Conservation (phyloP, 345 rosid genomes). For the Eucalyptus tenuipes region DNA sequence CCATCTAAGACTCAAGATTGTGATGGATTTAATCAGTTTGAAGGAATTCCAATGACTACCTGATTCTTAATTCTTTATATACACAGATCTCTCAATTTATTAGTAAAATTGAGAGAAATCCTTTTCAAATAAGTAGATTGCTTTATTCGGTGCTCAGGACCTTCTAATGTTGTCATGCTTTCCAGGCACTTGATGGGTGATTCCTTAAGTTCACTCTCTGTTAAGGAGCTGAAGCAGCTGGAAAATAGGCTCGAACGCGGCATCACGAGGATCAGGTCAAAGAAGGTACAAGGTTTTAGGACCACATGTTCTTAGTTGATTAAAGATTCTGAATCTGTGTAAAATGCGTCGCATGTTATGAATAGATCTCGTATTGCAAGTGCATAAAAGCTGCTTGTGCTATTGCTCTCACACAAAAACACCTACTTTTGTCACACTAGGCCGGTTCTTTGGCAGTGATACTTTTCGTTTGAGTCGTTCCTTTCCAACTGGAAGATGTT, state of each 20-base stretch:
- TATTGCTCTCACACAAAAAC: not conserved
- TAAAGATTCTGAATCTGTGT: not conserved
- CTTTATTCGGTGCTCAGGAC: not conserved
- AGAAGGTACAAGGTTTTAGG: constrained; percentile 50
- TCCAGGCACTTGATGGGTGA: constrained; percentile 93
- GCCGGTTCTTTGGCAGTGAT: not conserved
- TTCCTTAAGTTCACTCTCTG: constrained; percentile 58
- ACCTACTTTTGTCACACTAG: not conserved
- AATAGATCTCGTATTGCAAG: not conserved
- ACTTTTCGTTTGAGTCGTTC: not conserved
- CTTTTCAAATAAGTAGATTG: not conserved
- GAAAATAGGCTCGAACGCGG: constrained; percentile 96
- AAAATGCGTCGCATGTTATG: not conserved
- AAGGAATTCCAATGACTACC: not conserved
- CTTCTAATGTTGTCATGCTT: not conserved
- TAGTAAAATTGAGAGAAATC: not conserved
- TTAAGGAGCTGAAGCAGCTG: constrained; percentile 91
- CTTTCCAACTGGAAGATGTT: not conserved
- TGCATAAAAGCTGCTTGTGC: not conserved
- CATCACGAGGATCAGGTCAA: constrained; percentile 82
- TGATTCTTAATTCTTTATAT: not conserved
- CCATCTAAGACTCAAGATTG: not conserved
- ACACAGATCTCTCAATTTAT: not conserved
- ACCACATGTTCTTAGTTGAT: not conserved
- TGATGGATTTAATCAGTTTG: not conserved